Percentiles rank a stretch among this genome's conserved stretches.
Conservation (phyloP, 139 green algal genomes). For the Asterochloris sp. region DNA sequence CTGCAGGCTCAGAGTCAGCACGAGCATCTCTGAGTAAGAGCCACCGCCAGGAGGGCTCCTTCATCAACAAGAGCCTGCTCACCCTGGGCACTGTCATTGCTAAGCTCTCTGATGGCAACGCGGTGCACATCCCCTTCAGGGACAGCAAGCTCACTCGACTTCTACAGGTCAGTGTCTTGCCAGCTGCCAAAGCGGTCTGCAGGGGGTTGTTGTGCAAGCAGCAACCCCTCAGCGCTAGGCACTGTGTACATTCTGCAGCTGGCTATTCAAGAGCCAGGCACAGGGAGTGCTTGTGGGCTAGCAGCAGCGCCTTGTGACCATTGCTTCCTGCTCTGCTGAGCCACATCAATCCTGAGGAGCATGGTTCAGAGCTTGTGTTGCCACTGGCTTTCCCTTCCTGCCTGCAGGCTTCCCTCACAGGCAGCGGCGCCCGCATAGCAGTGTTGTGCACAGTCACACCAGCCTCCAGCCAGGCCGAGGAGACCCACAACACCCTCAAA, state of each 20-base stretch:
- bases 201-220: too few species aligned
- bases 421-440: constrained; percentile 64
- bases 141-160: constrained; percentile 90
- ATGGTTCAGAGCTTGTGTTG: neutral
- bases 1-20: constrained; percentile 16
- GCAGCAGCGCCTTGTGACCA: neutral
- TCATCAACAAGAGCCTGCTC: constrained; percentile 96
- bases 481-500: constrained; percentile 98
- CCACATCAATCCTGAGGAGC: neutral
- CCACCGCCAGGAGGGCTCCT: constrained; percentile 82
- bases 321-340: neutral
- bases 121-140: constrained; percentile 78
- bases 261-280: neutral
- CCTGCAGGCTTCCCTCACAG: constrained; percentile 64
- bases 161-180: constrained; percentile 39
- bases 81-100: constrained; percentile 92
- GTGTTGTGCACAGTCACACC: constrained; percentile 92
- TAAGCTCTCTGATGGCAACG: constrained; percentile 68
- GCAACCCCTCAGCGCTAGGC: too few species aligned
- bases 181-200: neutral
- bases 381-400: constrained; percentile 70
- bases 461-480: constrained; percentile 74
- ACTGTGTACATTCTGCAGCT: neutral
- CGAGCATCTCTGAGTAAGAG: constrained; percentile 60
- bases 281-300: neutral